phyloP scores from a whole-genome alignment of 129 eudicot genomes.

The Escallonia rubra region DNA sequence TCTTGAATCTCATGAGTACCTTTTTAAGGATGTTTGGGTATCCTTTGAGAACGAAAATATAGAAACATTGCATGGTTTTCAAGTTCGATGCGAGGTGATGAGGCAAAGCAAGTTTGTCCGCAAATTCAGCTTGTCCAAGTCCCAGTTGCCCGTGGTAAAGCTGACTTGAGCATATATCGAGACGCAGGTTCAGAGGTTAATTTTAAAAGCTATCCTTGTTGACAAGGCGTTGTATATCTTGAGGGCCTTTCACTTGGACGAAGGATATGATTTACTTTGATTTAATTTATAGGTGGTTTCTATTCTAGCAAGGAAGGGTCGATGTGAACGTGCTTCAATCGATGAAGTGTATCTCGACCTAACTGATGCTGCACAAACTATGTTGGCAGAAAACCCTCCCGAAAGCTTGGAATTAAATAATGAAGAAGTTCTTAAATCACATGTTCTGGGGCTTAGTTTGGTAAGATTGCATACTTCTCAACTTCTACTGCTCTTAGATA shows the following conservation, averaged over 20 bases:
- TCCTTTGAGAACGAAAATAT: neutral
- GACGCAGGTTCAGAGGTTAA: constrained; percentile 96
- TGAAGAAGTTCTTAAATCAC: constrained; percentile 83
- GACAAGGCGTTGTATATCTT: neutral
- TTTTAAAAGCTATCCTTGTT: constrained; percentile 1
- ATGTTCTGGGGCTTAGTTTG: constrained; percentile 63
- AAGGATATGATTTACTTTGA: constrained; percentile 3
- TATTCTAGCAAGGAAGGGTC: constrained; percentile 79
- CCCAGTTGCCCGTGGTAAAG: constrained; percentile 96
- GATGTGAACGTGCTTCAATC: constrained; percentile 96
- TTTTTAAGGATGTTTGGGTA: neutral
- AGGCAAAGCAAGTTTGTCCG: constrained; percentile 85
- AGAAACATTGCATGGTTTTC: constrained; percentile 5
- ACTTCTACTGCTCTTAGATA: neutral
- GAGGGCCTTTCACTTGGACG: neutral
- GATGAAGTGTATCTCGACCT: constrained; percentile 98
- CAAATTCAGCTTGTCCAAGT: constrained; percentile 83
- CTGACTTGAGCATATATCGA: constrained; percentile 76
- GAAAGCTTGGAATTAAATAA: constrained; percentile 50
- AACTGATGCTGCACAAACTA: constrained; percentile 77
- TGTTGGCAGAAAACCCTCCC: constrained; percentile 72
- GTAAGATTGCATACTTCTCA: constrained; percentile 25
- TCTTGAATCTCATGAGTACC: neutral
- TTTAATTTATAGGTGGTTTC: constrained; percentile 72
- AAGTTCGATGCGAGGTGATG: constrained; percentile 96